phyloP scores from a whole-genome alignment of 306 rosid species.

The Ziziphus jujuba region DNA sequence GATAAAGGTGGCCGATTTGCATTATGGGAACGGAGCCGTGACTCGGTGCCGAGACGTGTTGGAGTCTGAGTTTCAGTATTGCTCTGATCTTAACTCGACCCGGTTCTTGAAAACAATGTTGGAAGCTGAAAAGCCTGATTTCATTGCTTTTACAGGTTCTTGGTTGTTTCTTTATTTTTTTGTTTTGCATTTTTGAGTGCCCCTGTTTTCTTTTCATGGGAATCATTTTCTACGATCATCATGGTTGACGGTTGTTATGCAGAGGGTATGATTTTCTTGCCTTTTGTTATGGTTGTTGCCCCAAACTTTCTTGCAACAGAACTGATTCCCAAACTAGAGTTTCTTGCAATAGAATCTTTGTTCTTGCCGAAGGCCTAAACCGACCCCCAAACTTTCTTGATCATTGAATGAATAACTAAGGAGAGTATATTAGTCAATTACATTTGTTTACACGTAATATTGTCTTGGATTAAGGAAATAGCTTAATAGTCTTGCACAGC shows the following conservation, averaged over 20 bases:
- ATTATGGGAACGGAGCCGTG: conserved; percentile 59
- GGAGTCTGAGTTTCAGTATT: conserved; percentile 55
- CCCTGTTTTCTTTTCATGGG: not conserved
- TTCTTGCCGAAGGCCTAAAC: too few species aligned
- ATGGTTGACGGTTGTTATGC: not conserved
- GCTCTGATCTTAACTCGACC: conserved; percentile 91
- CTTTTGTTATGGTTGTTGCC: too few species aligned
- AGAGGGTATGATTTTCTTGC: not conserved
- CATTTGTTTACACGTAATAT: not conserved
- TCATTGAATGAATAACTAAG: not conserved
- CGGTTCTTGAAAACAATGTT: conserved; percentile 55
- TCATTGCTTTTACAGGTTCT: conserved; percentile 84
- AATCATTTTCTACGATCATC: not conserved
- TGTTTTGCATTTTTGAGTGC: conserved; percentile 1
- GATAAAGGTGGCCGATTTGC: conserved; percentile 89
- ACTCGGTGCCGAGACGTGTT: conserved; percentile 73
- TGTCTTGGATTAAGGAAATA: too few species aligned
- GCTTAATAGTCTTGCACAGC: too few species aligned
- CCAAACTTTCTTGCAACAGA: too few species aligned
- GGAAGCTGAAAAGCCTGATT: conserved; percentile 67
- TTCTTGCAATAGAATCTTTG: too few species aligned
- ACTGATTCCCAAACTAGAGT: too few species aligned
- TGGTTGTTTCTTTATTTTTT: not conserved
- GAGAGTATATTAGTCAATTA: not conserved
- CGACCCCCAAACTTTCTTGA: too few species aligned